Percentiles rank a stretch among this genome's conserved stretches.
phyloP scores from a whole-genome alignment of 139 green algal species.

The Coelastrella sp. region DNA sequence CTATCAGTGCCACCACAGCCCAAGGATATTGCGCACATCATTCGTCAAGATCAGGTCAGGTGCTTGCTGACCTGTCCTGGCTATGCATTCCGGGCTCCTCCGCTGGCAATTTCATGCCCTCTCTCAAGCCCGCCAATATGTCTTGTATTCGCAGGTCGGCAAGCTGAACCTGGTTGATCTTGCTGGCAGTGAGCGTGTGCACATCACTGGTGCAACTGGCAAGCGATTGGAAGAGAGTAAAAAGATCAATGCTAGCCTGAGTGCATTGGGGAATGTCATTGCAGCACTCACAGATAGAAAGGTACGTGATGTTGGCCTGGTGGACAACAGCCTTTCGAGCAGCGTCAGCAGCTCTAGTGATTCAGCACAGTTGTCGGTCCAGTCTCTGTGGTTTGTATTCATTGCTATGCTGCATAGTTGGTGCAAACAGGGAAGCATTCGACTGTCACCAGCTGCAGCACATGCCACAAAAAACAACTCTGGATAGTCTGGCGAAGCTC shows the following conservation, averaged over 20 bases:
- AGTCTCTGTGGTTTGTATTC: too few relatives aligned
- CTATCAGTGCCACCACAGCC: too few relatives aligned
- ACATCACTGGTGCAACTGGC: slow-evolving; percentile 92
- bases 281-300: slow-evolving; percentile 89
- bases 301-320: neutral
- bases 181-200: slow-evolving; percentile 94
- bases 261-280: slow-evolving; percentile 97
- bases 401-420: neutral
- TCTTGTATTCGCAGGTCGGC: slow-evolving; percentile 76
- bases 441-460: too few relatives aligned
- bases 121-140: too few relatives aligned
- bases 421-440: too few relatives aligned
- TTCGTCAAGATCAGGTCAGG: too few relatives aligned
- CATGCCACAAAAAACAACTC: too few relatives aligned
- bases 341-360: neutral
- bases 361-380: neutral
- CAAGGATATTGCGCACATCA: too few relatives aligned
- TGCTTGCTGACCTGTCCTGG: too few relatives aligned
- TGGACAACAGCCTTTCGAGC: neutral
- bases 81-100: too few relatives aligned
- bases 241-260: slow-evolving; percentile 97
- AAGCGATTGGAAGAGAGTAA: slow-evolving; percentile 97
- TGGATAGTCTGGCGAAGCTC: too few relatives aligned
- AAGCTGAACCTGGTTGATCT: slow-evolving; percentile 99
- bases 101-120: too few relatives aligned